Percentiles rank a stretch among this genome's conserved stretches.
These are phyloP conservation scores for Penicillium salamii DNA, from an alignment of 495 filamentous ascomycete species.

Conservation along the genomic window DNA sequence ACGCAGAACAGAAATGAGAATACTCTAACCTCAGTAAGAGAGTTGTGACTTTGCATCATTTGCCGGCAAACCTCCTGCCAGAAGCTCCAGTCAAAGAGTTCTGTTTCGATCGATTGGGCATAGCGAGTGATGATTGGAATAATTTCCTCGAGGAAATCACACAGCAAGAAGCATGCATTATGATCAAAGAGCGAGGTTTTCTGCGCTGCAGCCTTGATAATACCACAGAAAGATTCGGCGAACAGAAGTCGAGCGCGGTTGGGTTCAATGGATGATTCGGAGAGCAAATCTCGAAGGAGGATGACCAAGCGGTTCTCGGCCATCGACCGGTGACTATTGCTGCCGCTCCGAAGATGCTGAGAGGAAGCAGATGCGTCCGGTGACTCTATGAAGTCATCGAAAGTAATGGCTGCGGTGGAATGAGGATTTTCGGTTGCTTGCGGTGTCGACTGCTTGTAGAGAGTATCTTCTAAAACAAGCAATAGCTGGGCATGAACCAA, in stretches of 20 bases:
- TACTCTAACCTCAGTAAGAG: slow-evolving; percentile 86
- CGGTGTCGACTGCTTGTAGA: slow-evolving; percentile 64
- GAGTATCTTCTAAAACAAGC: slow-evolving; percentile 75
- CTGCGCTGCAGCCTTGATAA: slow-evolving; percentile 71
- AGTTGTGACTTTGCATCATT: slow-evolving; percentile 87
- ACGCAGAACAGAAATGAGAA: slow-evolving; percentile 80
- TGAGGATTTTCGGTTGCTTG: slow-evolving; percentile 50
- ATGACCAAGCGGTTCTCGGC: slow-evolving; percentile 88
- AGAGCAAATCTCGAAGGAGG: slow-evolving; percentile 80
- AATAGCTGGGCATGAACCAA: slow-evolving; percentile 85
- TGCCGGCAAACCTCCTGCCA: slow-evolving; percentile 82
- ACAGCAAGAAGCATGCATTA: slow-evolving; percentile 85
- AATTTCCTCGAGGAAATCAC: slow-evolving; percentile 87
- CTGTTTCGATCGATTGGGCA: slow-evolving; percentile 44
- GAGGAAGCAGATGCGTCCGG: slow-evolving; percentile 69
- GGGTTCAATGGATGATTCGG: slow-evolving; percentile 57
- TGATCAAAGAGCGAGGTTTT: slow-evolving; percentile 82
- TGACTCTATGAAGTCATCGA: slow-evolving; percentile 70
- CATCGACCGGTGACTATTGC: slow-evolving; percentile 77
- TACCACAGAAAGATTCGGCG: slow-evolving; percentile 69
- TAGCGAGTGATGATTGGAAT: slow-evolving; percentile 60
- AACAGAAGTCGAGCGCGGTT: slow-evolving; percentile 65
- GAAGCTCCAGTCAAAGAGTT: slow-evolving; percentile 75
- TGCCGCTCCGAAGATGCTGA: slow-evolving; percentile 57
- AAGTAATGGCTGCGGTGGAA: slow-evolving; percentile 61